Evolutionary conservation across 73 alveolate species (phyloP).

Genomic region (Breviolum minutum): DNA sequence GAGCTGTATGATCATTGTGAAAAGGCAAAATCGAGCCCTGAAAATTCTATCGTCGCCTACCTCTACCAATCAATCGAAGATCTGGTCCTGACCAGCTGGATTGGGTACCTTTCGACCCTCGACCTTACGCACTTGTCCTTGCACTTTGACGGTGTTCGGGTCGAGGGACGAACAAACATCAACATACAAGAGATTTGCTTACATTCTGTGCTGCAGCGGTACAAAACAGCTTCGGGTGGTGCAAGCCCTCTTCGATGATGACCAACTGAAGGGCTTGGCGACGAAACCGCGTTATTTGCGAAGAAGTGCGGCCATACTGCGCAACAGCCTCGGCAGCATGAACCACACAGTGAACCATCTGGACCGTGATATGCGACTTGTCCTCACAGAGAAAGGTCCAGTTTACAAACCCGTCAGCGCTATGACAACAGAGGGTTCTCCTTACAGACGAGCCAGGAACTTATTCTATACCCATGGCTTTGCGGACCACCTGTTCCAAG

Average conservation of each 20-base stretch:
- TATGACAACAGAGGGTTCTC: too few species aligned
- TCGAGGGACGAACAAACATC: not conserved
- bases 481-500: not conserved
- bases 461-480: conserved; percentile 16
- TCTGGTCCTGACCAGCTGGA: not conserved
- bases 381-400: not conserved
- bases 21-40: not conserved
- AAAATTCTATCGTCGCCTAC: not conserved
- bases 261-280: not conserved
- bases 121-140: not conserved
- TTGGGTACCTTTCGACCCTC: not conserved
- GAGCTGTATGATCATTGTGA: not conserved
- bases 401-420: not conserved
- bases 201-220: not conserved
- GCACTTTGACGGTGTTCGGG: conserved; percentile 57
- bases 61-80: conserved; percentile 6
- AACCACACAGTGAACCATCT: not conserved
- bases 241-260: not conserved
- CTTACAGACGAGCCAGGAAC: not conserved
- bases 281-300: not conserved
- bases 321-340: not conserved
- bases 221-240: not conserved
- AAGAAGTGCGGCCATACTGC: not conserved
- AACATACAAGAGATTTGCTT: not conserved
- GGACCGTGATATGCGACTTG: not conserved